Evolutionary conservation across 1,284 basidiomycete species (phyloP), one percentile per base, ranked within the genome.

Genomic region (Microbotryomycetes sp.): DNA sequence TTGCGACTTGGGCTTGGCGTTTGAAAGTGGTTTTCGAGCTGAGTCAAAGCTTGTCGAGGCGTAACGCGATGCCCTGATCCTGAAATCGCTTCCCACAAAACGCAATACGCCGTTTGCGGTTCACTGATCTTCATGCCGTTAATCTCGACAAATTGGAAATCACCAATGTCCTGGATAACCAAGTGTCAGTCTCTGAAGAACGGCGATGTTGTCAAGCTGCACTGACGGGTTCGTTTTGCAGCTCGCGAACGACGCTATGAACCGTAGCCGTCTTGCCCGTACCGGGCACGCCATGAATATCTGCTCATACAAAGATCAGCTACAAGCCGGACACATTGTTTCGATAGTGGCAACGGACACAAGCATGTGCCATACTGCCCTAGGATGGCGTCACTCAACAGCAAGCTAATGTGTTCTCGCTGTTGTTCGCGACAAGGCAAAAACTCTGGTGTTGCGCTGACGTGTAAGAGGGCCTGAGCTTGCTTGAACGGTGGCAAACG

Each of bases 221-320:
- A 78, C 82, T 28, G 66, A 89, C 89, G 64, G 83, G 85, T 57
- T 84, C 80, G 72, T 85, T 81, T 73, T 89, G 91, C 16, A 97
- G 80, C 73, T 93, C 89, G 48, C 88, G 82, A 45, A 97, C 83
- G 16, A 94, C 87, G 1, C 88, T 88, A 71, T 94, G 91, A 0
- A 98, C 92, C 0, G 96, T 98, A 0, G 96, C 96, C 3, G 96
- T 98, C 78, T 98, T 99, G 3, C 96, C 94, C 7, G 94, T 97
- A 1, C 96, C 96, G 7, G 96, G 96, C 1, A 97, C 91, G 23
- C 94, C 96, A 5, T 93, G 94, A 51, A 98, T 93, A 75, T 94
- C 91, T 93, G 58, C 2, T 15, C 5, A 3, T 45, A 24, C 23
- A 4, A 3, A 13, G 15, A 21, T 16, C 31, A 18, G 7, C 45